Percentiles rank a stretch among this genome's conserved stretches.
Conservation (phyloP, 176 grass and related monocot species). For the Avena eriantha region DNA sequence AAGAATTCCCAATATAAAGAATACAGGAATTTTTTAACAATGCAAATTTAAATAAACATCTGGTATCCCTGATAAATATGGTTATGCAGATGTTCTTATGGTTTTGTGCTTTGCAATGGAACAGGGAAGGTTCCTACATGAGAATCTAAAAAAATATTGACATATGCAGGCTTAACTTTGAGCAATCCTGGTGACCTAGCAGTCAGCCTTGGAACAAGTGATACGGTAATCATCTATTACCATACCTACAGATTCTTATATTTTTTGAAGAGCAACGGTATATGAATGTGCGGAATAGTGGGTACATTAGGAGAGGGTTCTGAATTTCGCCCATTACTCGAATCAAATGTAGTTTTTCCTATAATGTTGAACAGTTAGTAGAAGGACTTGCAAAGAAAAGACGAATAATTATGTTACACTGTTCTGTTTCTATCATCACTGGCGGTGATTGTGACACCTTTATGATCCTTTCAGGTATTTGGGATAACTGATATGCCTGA, state of each 20-base stretch:
- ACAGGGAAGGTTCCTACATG: too few relatives aligned
- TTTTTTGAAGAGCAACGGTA: neutral
- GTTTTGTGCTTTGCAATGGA: too few relatives aligned
- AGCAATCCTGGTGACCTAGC: conserved; percentile 85
- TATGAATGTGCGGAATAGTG: neutral
- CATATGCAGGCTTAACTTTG: conserved; percentile 64
- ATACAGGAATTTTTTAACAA: neutral
- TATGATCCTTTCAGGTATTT: conserved; percentile 63
- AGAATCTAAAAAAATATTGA: neutral
- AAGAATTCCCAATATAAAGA: neutral
- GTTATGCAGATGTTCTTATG: conserved; percentile 26
- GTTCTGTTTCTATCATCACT: neutral
- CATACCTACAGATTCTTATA: neutral
- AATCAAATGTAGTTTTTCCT: neutral
- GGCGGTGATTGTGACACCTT: conserved; percentile 12
- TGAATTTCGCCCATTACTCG: neutral
- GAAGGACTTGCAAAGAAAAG: neutral
- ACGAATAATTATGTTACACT: neutral
- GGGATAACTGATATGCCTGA: conserved; percentile 50
- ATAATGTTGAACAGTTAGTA: neutral
- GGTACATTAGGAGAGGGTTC: neutral
- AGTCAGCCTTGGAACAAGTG: conserved; percentile 92
- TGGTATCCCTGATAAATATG: neutral
- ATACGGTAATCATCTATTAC: conserved; percentile 73
- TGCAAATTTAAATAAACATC: neutral